A percentile compares a stretch with the other conserved stretches of the same genome.
Conservation (phyloP, 2,329 filamentous ascomycete species). For the Aspergillus pseudoterreus region DNA sequence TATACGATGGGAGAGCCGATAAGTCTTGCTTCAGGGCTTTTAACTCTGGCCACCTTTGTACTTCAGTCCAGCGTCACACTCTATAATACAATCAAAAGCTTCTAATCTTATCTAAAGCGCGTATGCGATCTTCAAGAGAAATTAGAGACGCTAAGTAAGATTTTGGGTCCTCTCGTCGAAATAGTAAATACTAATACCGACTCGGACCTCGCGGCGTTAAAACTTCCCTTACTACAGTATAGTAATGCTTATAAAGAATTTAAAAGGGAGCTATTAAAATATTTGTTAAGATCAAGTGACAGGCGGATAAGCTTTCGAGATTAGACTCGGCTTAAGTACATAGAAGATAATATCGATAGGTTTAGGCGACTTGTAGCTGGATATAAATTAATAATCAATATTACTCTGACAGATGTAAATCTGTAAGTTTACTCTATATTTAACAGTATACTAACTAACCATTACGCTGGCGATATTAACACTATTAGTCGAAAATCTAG, state of each 20-base stretch:
- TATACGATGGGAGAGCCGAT: conserved; percentile 37
- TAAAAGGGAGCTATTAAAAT: conserved; percentile 35
- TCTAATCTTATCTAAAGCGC: conserved; percentile 33
- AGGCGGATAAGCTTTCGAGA: conserved; percentile 42
- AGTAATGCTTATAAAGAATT: conserved; percentile 44
- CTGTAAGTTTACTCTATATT: conserved; percentile 30
- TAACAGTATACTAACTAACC: not conserved
- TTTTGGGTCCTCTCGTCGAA: conserved; percentile 33
- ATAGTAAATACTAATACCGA: conserved; percentile 22
- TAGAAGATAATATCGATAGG: conserved; percentile 43
- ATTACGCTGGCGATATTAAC: conserved; percentile 4
- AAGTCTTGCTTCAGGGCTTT: conserved; percentile 35
- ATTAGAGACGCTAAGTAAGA: conserved; percentile 35
- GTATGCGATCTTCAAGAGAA: conserved; percentile 43
- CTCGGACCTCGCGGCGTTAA: conserved; percentile 27
- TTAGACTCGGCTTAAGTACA: conserved; percentile 45
- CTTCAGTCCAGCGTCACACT: conserved; percentile 38
- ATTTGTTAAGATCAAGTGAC: conserved; percentile 29
- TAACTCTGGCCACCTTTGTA: conserved; percentile 38
- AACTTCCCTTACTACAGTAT: conserved; percentile 41
- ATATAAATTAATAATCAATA: conserved; percentile 42
- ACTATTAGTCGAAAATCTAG: conserved; percentile 29
- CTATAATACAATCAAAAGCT: conserved; percentile 37
- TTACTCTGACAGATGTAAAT: conserved; percentile 40
- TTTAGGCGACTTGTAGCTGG: conserved; percentile 39